These are phyloP conservation scores for Ambrosia trifida DNA, from an alignment of 129 eudicot genomes.

Conservation along the genomic window DNA sequence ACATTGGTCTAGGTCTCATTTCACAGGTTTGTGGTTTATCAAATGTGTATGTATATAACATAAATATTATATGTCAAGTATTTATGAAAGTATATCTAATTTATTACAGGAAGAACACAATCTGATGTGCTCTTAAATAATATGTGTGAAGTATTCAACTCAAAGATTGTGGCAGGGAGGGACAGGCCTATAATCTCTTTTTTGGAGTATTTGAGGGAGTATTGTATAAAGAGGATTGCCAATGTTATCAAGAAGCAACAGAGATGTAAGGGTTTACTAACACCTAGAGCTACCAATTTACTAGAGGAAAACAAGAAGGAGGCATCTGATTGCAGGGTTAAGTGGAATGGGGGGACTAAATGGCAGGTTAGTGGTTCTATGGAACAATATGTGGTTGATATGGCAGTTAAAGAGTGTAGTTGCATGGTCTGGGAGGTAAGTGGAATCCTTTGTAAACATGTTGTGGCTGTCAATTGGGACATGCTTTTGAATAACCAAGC, in stretches of 20 bases:
- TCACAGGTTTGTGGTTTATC: neutral
- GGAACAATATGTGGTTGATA: constrained; percentile 8
- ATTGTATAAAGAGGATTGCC: too few species aligned
- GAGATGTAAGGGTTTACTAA: too few species aligned
- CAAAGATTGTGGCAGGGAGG: neutral
- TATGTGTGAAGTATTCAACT: neutral
- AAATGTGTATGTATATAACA: too few species aligned
- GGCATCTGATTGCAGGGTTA: neutral
- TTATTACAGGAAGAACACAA: neutral
- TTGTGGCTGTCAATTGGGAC: neutral
- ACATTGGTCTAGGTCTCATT: neutral
- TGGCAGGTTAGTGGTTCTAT: neutral
- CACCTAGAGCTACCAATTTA: too few species aligned
- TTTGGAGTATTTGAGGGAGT: neutral
- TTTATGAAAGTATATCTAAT: too few species aligned
- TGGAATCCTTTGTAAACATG: neutral
- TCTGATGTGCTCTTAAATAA: neutral
- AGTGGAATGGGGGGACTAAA: neutral
- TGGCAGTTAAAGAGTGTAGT: neutral
- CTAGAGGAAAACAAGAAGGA: too few species aligned
- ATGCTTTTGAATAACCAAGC: neutral
- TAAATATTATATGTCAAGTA: too few species aligned
- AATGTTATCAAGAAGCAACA: too few species aligned
- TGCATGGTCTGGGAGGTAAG: neutral
- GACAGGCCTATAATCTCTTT: neutral